phyloP scores from a whole-genome alignment of 768 basidiomycete genomes.

The Lentinula detonsa region DNA sequence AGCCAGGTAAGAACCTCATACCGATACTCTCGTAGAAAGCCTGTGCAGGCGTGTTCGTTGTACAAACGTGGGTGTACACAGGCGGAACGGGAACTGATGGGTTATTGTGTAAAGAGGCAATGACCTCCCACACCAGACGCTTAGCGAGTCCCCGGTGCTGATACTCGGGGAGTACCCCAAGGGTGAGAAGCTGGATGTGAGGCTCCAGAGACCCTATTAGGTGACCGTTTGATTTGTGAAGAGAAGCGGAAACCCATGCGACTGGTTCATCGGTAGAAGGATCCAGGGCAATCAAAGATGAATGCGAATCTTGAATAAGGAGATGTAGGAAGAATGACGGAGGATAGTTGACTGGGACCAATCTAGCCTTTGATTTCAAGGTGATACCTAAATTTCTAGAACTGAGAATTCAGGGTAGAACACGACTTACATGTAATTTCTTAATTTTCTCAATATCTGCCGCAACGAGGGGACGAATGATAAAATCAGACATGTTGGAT shows the following conservation, averaged over 20 bases:
- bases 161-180: conserved; percentile 42
- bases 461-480: conserved; percentile 2
- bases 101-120: conserved; percentile 18
- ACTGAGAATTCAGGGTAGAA: background rate
- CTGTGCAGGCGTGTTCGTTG: conserved; percentile 32
- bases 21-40: conserved; percentile 41
- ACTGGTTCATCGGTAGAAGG: conserved; percentile 24
- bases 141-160: conserved; percentile 38
- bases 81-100: conserved; percentile 17
- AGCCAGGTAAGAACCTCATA: conserved; percentile 15
- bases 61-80: conserved; percentile 40
- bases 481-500: background rate
- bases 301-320: conserved; percentile 30
- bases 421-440: conserved; percentile 33
- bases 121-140: conserved; percentile 28
- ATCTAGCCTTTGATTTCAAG: conserved; percentile 18
- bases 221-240: conserved; percentile 15
- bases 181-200: conserved; percentile 44
- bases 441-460: background rate
- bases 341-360: conserved; percentile 35
- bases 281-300: conserved; percentile 35
- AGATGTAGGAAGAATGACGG: conserved; percentile 41
- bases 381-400: no score
- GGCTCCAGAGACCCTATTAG: conserved; percentile 16
- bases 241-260: conserved; percentile 38